phyloP scores from a whole-genome alignment of 371 early-diverging fungal genomes.

The Saksenaea vasiformis region DNA sequence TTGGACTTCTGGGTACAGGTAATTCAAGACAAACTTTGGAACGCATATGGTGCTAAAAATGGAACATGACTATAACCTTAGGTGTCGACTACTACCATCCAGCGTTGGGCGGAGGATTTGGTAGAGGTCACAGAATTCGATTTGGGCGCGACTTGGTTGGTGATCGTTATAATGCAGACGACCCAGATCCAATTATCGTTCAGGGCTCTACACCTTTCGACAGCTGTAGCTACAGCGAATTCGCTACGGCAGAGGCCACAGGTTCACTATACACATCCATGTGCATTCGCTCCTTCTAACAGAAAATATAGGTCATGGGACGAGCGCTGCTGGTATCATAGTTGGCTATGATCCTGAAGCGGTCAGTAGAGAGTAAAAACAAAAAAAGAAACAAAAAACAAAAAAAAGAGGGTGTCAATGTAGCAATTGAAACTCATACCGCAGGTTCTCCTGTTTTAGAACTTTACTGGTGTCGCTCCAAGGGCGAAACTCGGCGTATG shows the following conservation, averaged over 20 bases:
- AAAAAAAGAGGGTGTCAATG: not conserved
- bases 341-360: conserved; percentile 52
- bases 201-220: conserved; percentile 44
- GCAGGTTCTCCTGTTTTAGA: conserved; percentile 18
- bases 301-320: conserved; percentile 56
- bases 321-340: conserved; percentile 70
- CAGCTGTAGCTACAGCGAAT: too few species aligned
- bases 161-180: conserved; percentile 44
- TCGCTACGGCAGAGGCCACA: conserved; percentile 31
- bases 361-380: too few species aligned
- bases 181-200: conserved; percentile 13
- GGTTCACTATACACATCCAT: conserved; percentile 13
- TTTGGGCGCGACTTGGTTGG: conserved; percentile 67
- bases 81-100: conserved; percentile 72
- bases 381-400: too few species aligned
- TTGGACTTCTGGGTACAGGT: conserved; percentile 76
- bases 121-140: conserved; percentile 55
- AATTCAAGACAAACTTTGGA: not conserved
- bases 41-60: conserved; percentile 18
- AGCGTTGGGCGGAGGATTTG: conserved; percentile 74
- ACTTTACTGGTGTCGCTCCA: conserved; percentile 66
- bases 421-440: not conserved
- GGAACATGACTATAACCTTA: conserved; percentile 36
- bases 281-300: not conserved
- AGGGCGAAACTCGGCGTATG: conserved; percentile 57